Conservation (phyloP, 257 asterid genomes). For the Capsicum baccatum region DNA sequence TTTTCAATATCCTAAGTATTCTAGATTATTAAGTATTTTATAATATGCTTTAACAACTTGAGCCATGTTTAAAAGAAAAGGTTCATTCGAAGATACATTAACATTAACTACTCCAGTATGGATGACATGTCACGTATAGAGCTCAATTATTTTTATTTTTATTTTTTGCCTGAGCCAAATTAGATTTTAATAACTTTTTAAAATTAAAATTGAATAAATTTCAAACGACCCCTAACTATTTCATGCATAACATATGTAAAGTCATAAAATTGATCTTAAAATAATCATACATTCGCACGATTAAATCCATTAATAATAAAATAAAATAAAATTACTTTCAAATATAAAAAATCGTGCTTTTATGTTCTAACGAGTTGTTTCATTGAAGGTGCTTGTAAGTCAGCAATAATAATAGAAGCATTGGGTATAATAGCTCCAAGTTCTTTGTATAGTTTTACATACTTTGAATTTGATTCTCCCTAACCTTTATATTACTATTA, state of each 20-base stretch:
- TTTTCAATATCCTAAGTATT: too few species aligned
- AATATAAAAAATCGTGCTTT: background rate
- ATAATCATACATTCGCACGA: background rate
- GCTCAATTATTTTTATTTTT: too few species aligned
- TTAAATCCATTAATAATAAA: background rate
- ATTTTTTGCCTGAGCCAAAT: too few species aligned
- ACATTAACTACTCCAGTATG: too few species aligned
- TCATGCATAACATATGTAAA: background rate
- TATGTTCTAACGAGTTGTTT: background rate
- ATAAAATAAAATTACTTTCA: background rate
- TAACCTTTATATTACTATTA: background rate
- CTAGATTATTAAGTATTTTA: too few species aligned
- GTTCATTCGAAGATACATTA: too few species aligned
- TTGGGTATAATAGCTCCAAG: background rate
- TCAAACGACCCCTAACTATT: too few species aligned
- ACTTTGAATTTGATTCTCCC: background rate
- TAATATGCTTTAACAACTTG: too few species aligned
- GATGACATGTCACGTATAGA: too few species aligned
- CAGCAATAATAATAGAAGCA: background rate
- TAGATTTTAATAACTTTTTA: too few species aligned
- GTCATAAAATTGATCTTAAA: background rate
- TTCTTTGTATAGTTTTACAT: constrained; percentile 4
- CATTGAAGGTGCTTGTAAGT: background rate
- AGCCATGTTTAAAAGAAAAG: too few species aligned
- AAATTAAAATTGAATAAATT: too few species aligned